Evolutionary conservation across 768 basidiomycete species (phyloP), one percentile per base, ranked within the genome.

Genomic region (Leccinum rimulosum): DNA sequence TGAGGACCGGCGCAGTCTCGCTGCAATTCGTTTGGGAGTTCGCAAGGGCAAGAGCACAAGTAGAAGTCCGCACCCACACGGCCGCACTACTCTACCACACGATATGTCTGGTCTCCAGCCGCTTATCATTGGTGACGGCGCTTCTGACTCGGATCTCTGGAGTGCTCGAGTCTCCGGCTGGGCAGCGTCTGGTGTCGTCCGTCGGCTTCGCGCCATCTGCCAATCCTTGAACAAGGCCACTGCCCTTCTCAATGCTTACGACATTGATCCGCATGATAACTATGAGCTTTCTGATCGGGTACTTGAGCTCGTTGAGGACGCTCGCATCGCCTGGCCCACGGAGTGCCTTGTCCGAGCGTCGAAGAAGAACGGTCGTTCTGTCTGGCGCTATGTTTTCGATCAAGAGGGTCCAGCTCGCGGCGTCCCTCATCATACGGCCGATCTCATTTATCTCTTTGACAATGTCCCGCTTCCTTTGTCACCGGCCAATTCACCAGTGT

Each of bases 321-420:
- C 87, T 11, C 83, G 86, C 27, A 78, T 91, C 35, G 86, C 87
- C 14, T 92, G 88, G 88, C 88, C 88, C 10, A 87, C 85, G 1
- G 85, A 92, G 27, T 83, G 85, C 61, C 74, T 87, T 36, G 82
- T 80, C 3, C 74, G 80, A 54, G 79, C 78, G 55, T 79, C 82
- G 2, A 78, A 78, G 55, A 75, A 71, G 17, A 79, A 80, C 14
- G 87, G 84, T 1, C 76, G 76, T 43, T 81, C 81, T n/a, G 88
- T 90, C 6, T 92, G 85, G 85, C 80, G 90, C 58, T 92, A 89
- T 64, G 84, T 89, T 17, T 92, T 92, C 68, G 90, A 92, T 72
- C 90, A 92, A 74, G 90, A 89, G 65, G 83, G 86, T 1, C 87
- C 89, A 9, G 76, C 80, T 25, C 78, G 83, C 50, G 83, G 84